Base-by-base conservation (phyloP, 2,329 filamentous ascomycete genomes). In the Ophioceras dolichostomum region DNA sequence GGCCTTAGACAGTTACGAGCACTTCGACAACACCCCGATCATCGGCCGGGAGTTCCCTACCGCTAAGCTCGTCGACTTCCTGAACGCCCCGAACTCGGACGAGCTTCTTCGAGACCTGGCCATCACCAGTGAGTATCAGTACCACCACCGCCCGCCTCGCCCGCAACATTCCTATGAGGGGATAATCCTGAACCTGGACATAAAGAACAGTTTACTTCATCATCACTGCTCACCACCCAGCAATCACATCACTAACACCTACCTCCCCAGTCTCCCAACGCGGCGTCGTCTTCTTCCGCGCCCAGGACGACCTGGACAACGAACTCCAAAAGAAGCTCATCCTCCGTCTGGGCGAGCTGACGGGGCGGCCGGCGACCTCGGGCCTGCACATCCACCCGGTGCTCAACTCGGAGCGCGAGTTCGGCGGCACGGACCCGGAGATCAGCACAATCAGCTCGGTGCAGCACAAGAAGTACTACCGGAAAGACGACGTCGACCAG, bases 51-150 rank as follows among this genome's bases (percentile, higher is more conserved):
- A 81, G 48, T 81, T 67, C 43, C 60, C 67, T n/a, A 64, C 62
- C 12, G 64, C 70, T 24, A 69, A 77, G 43, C 60, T 81, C 1
- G 67, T 67, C 5, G 76, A 83, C 24, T 68, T 70, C 46, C 60
- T 84, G 5, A 59, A 73, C 20, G 70, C 73, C 0, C 61, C 70
- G 0, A 76, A 82, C 49, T 64, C 73, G 0, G 76, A 83, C 37
- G 70, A 76, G 32, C 58, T 80, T 16, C 51, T 83, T 18, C 67
- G 73, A 1, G 79, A 83, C 46, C 60, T 85, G 0, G 79, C 76
- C 26, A 76, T 83, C 42, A 80, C 73, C 1, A 70, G 76, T 81
- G 57, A 45, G 62, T 41, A 31, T n/a, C 27, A 5, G 13, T 16
- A 12, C 17, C 16, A 7, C 20, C 4, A 18, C 5, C n/a, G 13